Evolutionary conservation across 768 basidiomycete genomes (phyloP), one percentile per base, ranked within the genome.

Genomic region (Paxillus ammoniavirescens): DNA sequence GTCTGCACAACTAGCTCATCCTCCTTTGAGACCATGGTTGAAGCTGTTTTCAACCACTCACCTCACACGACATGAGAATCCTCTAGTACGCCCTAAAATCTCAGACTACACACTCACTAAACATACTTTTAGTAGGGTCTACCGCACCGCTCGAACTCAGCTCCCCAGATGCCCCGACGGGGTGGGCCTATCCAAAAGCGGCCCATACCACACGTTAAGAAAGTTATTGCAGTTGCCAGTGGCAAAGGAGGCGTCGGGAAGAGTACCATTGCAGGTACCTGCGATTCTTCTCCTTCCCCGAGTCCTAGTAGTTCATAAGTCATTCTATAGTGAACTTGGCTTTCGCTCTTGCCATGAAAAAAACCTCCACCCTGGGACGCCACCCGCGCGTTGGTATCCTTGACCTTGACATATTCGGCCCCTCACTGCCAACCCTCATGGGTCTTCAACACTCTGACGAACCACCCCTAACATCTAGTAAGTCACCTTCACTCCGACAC

Each of bases 221-320:
- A 85, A 56, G 84, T 95, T 14, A 65, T 98, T 4, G 87, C 82
- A 2, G 92, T 98, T 0, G 90, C 93, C 8, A 92, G 90, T 58
- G 95, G 93, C 5, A 98, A 98, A 65, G 96, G 96, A 23, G 95
- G 95, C 2, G 95, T 97, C 15, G 95, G 95, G 15, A 98, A 97
- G 72, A 93, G 91, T 56, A 98, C 93, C 0, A 77, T 98, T 31
- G 91, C 94, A 52, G 89, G 93, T 94, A 56, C 37, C 79, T 64
- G 28, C 23, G 10, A 46, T 40, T 14, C 26, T 3, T 36, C 17
- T 21, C 21, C 21, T 23, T 35, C 15, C 28, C 18, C 4, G 6
- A n/a, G 8, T 17, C 21, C 8, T 37, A 26, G 42, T n/a, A 52
- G 50, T 58, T 54, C 57, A 54, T 56, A 57, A 36, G 49, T 50